phyloP scores from a whole-genome alignment of 768 basidiomycete genomes.

The Xerocomellus chrysenteron region DNA sequence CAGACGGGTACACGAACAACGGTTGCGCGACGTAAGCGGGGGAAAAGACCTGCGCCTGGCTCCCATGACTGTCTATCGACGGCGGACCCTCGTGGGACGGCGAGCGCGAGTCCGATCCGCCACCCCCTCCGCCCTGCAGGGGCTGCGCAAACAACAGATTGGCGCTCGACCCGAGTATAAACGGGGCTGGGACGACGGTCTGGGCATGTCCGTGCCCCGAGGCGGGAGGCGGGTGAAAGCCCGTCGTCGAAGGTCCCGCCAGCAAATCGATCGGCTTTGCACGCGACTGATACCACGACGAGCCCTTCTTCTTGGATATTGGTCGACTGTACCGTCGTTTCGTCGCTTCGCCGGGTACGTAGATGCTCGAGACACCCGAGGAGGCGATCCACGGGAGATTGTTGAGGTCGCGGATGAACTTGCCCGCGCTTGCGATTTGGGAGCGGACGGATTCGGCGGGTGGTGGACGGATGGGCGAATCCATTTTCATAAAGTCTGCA shows the following conservation, averaged over 20 bases:
- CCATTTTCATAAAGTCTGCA: constrained; percentile 51
- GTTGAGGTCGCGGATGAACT: constrained; percentile 39
- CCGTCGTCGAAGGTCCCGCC: constrained; percentile 33
- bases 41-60: constrained; percentile 24
- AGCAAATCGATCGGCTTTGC: constrained; percentile 30
- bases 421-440: constrained; percentile 38
- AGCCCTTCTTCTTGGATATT: constrained; percentile 24
- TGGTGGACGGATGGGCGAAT: constrained; percentile 39
- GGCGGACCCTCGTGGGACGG: constrained; percentile 31
- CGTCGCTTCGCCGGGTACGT: constrained; percentile 40
- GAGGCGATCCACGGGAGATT: constrained; percentile 48
- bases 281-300: constrained; percentile 31
- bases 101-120: constrained; percentile 24
- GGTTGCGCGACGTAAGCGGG: constrained; percentile 33
- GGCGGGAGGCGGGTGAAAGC: constrained; percentile 12
- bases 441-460: constrained; percentile 35
- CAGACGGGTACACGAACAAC: constrained; percentile 30
- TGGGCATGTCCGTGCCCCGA: constrained; percentile 3
- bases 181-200: constrained; percentile 23
- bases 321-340: constrained; percentile 31
- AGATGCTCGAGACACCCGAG: constrained; percentile 47
- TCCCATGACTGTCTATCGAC: constrained; percentile 34
- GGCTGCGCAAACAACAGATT: constrained; percentile 31
- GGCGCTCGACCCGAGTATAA: constrained; percentile 31
- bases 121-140: constrained; percentile 3